A percentile compares a stretch with the other conserved stretches of the same genome.
phyloP scores from a whole-genome alignment of 805 yeast species.

The Starmerella roubikii region DNA sequence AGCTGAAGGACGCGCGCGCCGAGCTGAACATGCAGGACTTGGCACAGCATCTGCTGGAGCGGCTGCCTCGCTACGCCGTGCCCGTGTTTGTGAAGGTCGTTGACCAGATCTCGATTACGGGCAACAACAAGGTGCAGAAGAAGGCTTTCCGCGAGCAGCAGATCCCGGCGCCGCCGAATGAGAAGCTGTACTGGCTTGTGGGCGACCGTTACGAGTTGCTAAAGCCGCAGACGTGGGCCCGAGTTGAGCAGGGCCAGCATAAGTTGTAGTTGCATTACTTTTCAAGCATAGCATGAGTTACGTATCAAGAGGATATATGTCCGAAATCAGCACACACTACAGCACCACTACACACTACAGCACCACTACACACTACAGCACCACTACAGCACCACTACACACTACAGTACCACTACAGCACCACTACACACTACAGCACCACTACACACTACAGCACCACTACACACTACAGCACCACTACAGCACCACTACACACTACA shows the following conservation, averaged over 20 bases:
- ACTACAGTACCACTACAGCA: no score
- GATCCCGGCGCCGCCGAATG: slow-evolving; percentile 29
- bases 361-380: no score
- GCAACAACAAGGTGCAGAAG: slow-evolving; percentile 79
- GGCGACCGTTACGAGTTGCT: slow-evolving; percentile 41
- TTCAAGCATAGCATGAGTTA: neutral
- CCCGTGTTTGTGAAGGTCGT: slow-evolving; percentile 71
- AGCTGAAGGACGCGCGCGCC: slow-evolving; percentile 31
- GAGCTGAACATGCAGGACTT: slow-evolving; percentile 31
- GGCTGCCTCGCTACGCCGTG: slow-evolving; percentile 71
- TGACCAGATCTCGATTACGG: slow-evolving; percentile 46
- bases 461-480: no score
- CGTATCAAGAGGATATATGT: no score
- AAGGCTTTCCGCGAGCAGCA: slow-evolving; percentile 33
- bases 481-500: no score
- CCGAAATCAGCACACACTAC: no score
- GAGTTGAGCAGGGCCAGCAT: slow-evolving; percentile 22
- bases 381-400: no score
- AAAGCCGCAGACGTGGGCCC: slow-evolving; percentile 43
- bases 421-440: no score
- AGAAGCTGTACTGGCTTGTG: slow-evolving; percentile 59
- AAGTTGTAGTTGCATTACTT: slow-evolving; percentile 19
- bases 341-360: no score
- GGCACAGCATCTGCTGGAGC: slow-evolving; percentile 27
- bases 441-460: no score